Base-by-base conservation (phyloP, 129 eudicot species). In the Lactuca sativa region DNA sequence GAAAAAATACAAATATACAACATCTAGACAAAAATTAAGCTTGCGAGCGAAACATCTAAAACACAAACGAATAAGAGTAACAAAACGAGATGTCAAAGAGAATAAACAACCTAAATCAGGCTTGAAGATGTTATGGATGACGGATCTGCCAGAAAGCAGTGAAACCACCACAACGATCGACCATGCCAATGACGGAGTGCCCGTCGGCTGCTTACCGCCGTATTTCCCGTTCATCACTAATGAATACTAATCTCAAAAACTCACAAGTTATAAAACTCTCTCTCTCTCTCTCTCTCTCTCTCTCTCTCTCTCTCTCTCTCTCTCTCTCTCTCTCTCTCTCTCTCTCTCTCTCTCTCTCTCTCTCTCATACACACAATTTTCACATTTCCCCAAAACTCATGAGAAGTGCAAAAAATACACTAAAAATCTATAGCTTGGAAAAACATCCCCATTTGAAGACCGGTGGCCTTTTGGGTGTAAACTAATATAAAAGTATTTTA, bases 101-200 rank as follows among this genome's bases (percentile, higher is more conserved):
- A 74, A 41, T 8, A 47, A 36, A 40, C 2, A 15, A 74, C 82
- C 95, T 82, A 88, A 65, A 79, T 85, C 82, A 72, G 95, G 95
- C 77, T 85, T 88, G 83, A 77, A 85, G 77, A 85, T 71, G 64
- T 88, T 88, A 64, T 88, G 91, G 33, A 88, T 88, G 48, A 88
- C 32, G 8, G 95, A 85, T 51, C 88, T 90, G 44, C 95, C 88
- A 61, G 86, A 54, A 32, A 88, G 88, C 59, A 88, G 88, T 12
- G 90, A 88, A 44, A 70, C 84, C 9, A 84, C 78, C 48, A 88
- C 95, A 78, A 88, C 88, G 9, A 74, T 73, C 56, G 90, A 82
- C 95, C 86, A 73, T 9, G 80, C 88, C 76, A 88, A 16, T 54
- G 95, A 88, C 69, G 95, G 95, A 6, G 95, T 88, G 13, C 95